Conservation (phyloP, 352 stramenopile species). For the Aphanomyces invadans region DNA sequence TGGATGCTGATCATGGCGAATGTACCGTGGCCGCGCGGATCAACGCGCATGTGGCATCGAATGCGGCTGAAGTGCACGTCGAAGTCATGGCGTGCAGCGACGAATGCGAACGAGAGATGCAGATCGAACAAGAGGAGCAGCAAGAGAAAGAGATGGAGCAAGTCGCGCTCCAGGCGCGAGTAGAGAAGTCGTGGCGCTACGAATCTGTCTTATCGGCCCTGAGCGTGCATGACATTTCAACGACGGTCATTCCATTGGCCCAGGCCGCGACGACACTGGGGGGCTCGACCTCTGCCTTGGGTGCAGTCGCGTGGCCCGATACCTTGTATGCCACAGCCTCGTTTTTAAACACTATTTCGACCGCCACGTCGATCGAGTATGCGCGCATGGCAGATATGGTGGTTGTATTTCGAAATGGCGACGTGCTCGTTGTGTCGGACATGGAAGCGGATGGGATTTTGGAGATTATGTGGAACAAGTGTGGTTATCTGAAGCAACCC, state of each 20-base stretch:
- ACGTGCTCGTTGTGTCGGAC: slow-evolving; percentile 36
- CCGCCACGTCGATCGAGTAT: slow-evolving; percentile 26
- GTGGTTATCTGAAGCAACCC: not conserved
- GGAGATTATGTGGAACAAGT: slow-evolving; percentile 24
- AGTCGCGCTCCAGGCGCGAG: not conserved
- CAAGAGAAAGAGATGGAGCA: slow-evolving; percentile 27
- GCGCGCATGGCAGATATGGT: slow-evolving; percentile 34
- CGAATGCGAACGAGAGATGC: slow-evolving; percentile 54
- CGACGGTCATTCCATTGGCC: not conserved
- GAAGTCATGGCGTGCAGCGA: slow-evolving; percentile 35
- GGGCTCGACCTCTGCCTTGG: slow-evolving; percentile 12
- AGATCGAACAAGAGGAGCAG: slow-evolving; percentile 43
- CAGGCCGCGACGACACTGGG: not conserved
- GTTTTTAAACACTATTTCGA: not conserved
- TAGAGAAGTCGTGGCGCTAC: slow-evolving; percentile 31
- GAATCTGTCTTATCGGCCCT: slow-evolving; percentile 9
- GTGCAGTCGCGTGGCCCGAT: slow-evolving; percentile 32
- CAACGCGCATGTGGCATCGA: slow-evolving; percentile 27
- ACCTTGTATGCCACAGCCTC: slow-evolving; percentile 38
- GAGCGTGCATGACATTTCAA: slow-evolving; percentile 9
- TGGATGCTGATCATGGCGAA: not conserved
- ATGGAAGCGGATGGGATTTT: slow-evolving; percentile 38
- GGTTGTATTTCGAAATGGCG: slow-evolving; percentile 36
- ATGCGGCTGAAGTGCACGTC: slow-evolving; percentile 29
- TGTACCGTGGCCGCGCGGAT: slow-evolving; percentile 5